Conservation (phyloP, 495 filamentous ascomycete species). For the Aspergillus haitiensis region DNA sequence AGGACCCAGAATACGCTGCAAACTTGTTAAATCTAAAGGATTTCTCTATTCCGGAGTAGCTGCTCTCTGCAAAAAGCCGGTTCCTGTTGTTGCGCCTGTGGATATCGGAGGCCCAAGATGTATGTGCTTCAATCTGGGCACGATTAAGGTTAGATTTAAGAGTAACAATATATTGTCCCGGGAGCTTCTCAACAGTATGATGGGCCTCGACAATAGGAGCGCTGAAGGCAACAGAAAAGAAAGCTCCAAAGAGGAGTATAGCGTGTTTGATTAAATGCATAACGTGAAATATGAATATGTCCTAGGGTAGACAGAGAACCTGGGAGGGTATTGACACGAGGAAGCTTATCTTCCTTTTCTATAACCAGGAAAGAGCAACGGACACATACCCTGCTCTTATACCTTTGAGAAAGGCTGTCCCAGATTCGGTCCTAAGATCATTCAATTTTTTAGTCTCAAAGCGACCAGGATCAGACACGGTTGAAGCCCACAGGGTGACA, state of each 20-base stretch:
- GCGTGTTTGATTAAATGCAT: slow-evolving; percentile 33
- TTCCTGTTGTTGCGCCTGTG: slow-evolving; percentile 27
- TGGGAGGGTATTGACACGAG: slow-evolving; percentile 14
- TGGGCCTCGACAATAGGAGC: slow-evolving; percentile 22
- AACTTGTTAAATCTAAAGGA: slow-evolving; percentile 77
- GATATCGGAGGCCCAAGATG: slow-evolving; percentile 26
- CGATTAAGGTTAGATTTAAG: slow-evolving; percentile 27
- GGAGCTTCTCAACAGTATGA: slow-evolving; percentile 20
- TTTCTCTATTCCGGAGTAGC: slow-evolving; percentile 65
- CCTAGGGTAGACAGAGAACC: background rate
- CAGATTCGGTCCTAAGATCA: slow-evolving; percentile 8
- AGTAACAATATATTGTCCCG: slow-evolving; percentile 34
- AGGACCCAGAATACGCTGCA: slow-evolving; percentile 78
- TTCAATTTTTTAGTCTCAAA: slow-evolving; percentile 9
- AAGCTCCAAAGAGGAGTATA: slow-evolving; percentile 28
- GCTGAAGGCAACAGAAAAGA: slow-evolving; percentile 28
- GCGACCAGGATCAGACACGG: slow-evolving; percentile 18
- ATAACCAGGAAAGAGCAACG: slow-evolving; percentile 18
- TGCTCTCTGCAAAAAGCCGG: slow-evolving; percentile 15
- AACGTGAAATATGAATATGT: slow-evolving; percentile 9
- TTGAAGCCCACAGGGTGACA: slow-evolving; percentile 31
- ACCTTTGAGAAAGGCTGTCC: slow-evolving; percentile 9
- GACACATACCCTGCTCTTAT: slow-evolving; percentile 15
- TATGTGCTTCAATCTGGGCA: slow-evolving; percentile 26
- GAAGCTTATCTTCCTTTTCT: background rate